These are phyloP conservation scores for Thelephora ganbajun DNA, from an alignment of 768 basidiomycete genomes.

Conservation along the genomic window DNA sequence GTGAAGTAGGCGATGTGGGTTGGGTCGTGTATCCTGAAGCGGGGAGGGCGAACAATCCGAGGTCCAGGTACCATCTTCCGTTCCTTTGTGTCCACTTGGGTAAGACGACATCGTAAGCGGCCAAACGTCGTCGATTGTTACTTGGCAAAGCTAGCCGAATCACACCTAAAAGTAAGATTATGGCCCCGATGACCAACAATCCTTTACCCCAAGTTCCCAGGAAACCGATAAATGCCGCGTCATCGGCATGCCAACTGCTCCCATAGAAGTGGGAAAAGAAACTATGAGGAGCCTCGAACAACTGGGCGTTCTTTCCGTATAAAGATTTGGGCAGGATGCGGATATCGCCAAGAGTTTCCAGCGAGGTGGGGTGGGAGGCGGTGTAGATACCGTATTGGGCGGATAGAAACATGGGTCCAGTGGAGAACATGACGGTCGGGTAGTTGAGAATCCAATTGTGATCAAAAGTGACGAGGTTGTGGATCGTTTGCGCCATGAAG, in stretches of 20 bases:
- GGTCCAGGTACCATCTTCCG: constrained; percentile 62
- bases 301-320: constrained; percentile 93
- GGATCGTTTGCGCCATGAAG: constrained; percentile 86
- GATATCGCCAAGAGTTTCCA: constrained; percentile 43
- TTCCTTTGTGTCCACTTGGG: constrained; percentile 61
- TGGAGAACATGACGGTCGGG: constrained; percentile 99
- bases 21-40: constrained; percentile 21
- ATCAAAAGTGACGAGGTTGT: constrained; percentile 84
- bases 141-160: constrained; percentile 37
- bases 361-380: constrained; percentile 45
- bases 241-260: constrained; percentile 96
- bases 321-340: constrained; percentile 90
- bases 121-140: constrained; percentile 45
- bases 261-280: constrained; percentile 98
- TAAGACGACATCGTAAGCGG: constrained; percentile 67
- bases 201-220: constrained; percentile 78
- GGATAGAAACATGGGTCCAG: constrained; percentile 97
- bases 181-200: constrained; percentile 74
- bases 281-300: constrained; percentile 71
- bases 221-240: constrained; percentile 95
- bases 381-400: constrained; percentile 85
- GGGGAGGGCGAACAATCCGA: constrained; percentile 42
- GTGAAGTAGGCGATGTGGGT: constrained; percentile 31
- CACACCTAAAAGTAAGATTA: constrained; percentile 57
- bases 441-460: constrained; percentile 93